These are phyloP conservation scores for Raffaelea ambrosiae DNA, from an alignment of 2,329 filamentous ascomycete species.

Conservation along the genomic window DNA sequence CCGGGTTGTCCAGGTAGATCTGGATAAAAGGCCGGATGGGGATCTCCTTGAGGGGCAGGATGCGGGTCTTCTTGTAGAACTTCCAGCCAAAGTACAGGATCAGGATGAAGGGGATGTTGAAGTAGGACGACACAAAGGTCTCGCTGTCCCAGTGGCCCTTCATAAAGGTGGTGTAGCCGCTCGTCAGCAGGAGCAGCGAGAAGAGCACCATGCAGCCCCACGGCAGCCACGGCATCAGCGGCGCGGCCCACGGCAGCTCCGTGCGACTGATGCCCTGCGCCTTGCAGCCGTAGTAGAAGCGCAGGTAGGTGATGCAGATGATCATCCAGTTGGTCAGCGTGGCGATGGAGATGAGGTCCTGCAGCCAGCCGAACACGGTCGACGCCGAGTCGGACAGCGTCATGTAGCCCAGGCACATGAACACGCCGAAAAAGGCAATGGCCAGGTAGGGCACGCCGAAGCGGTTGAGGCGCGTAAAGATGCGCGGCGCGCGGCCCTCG, in stretches of 20 bases:
- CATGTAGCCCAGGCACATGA: constrained; percentile 49
- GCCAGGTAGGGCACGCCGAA: constrained; percentile 49
- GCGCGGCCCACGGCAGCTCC: constrained; percentile 53
- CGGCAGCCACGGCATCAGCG: constrained; percentile 59
- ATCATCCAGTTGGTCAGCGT: constrained; percentile 60
- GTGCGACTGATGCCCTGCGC: constrained; percentile 56
- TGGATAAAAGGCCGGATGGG: constrained; percentile 9
- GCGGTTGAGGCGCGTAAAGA: constrained; percentile 44
- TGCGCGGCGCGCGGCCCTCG: constrained; percentile 46
- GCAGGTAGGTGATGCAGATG: constrained; percentile 58
- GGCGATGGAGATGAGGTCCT: constrained; percentile 53
- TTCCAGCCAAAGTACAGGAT: constrained; percentile 15
- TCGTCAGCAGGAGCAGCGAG: constrained; percentile 18
- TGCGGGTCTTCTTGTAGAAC: constrained; percentile 10
- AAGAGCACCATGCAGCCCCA: constrained; percentile 49
- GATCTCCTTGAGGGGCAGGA: constrained; percentile 7
- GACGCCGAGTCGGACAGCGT: constrained; percentile 11
- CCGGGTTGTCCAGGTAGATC: constrained; percentile 2
- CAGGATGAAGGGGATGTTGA: constrained; percentile 19
- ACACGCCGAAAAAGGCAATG: constrained; percentile 36
- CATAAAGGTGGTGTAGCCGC: constrained; percentile 21
- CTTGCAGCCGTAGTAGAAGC: constrained; percentile 57
- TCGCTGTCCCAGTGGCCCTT: constrained; percentile 24
- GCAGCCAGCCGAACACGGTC: constrained; percentile 19
- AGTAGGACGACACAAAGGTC: constrained; percentile 26